Evolutionary conservation across 306 rosid genomes (phyloP).

Genomic region (Acacia confusa): DNA sequence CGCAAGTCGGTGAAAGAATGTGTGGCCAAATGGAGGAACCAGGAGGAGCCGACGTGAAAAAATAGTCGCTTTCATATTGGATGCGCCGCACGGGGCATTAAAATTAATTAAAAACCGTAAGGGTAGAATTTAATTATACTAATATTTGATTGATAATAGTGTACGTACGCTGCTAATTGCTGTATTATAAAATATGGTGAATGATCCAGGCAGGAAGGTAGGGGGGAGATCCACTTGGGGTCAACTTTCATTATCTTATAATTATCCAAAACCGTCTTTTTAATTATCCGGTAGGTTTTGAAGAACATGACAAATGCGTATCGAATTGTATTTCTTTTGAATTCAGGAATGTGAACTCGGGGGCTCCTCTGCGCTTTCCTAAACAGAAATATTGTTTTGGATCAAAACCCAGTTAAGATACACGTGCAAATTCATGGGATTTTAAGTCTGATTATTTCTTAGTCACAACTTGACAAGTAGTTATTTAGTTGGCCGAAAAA

Average conservation of each 20-base stretch:
- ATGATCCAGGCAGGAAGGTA: background rate
- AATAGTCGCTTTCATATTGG: background rate
- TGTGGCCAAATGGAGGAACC: background rate
- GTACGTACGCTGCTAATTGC: background rate
- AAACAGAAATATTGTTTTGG: background rate
- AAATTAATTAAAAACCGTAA: background rate
- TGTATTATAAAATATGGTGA: background rate
- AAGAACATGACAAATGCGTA: background rate
- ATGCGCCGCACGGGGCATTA: background rate
- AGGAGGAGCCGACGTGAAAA: conserved; percentile 35
- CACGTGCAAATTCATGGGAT: background rate
- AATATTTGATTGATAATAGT: too few relatives aligned
- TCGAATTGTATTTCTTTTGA: background rate
- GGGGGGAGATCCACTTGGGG: background rate
- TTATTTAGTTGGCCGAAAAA: background rate
- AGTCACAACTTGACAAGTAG: background rate
- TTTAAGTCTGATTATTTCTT: background rate
- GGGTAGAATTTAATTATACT: too few relatives aligned
- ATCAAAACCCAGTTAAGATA: background rate
- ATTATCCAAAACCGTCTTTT: background rate
- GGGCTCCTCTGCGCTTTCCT: background rate
- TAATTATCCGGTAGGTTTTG: background rate
- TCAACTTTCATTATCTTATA: background rate
- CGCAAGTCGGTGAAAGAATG: background rate
- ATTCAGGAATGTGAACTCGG: background rate